Conservation (phyloP, 2,329 filamentous ascomycete species). For the Venturiaceae sp. region DNA sequence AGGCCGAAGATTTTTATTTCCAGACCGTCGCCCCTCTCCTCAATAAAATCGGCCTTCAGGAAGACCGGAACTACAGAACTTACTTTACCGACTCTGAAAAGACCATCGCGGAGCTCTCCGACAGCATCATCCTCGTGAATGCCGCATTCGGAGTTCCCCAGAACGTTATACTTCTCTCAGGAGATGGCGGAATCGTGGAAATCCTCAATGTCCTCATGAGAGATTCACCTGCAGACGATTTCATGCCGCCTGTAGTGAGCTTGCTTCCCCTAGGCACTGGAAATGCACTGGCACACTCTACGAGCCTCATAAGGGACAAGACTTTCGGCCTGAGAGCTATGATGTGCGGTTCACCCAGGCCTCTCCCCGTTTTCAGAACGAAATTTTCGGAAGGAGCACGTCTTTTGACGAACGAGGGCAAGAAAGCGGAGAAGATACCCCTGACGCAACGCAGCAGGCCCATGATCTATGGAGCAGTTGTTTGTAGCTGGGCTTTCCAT, state of each 20-base stretch:
- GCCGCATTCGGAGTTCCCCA: constrained; percentile 40
- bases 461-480: constrained; percentile 61
- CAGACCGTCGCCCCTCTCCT: constrained; percentile 30
- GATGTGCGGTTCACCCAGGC: constrained; percentile 20
- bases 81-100: constrained; percentile 54
- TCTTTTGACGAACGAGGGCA: constrained; percentile 32
- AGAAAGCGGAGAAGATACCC: constrained; percentile 28
- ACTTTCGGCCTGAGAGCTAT: constrained; percentile 32
- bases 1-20: constrained; percentile 29
- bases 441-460: constrained; percentile 20
- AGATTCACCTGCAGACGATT: constrained; percentile 12
- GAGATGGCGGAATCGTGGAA: constrained; percentile 81
- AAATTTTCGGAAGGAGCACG: constrained; percentile 35
- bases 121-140: constrained; percentile 34
- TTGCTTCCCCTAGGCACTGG: constrained; percentile 44
- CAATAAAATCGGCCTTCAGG: constrained; percentile 26
- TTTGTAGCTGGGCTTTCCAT: constrained; percentile 85
- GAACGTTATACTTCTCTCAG: constrained; percentile 67
- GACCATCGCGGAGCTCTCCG: constrained; percentile 56
- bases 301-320: constrained; percentile 24
- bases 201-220: constrained; percentile 57
- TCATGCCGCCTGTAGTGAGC: constrained; percentile 44
- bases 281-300: constrained; percentile 39
- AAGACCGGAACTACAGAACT: constrained; percentile 35
- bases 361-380: constrained; percentile 33